These are phyloP conservation scores for Cornus controversa DNA, from an alignment of 148 eudicot species.

Conservation along the genomic window DNA sequence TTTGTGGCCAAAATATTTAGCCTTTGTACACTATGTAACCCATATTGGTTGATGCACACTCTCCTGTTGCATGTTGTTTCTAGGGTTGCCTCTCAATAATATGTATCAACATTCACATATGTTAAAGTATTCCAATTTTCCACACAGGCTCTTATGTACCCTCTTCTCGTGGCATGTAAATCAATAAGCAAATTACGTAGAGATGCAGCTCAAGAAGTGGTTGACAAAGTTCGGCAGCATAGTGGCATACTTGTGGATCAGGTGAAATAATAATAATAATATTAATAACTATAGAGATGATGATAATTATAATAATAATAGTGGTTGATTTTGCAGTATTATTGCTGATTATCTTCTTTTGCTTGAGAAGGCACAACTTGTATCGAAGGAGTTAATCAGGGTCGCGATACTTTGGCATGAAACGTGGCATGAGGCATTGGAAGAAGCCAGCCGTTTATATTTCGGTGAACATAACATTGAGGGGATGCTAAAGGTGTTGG, in stretches of 20 bases:
- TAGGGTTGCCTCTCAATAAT: conserved; percentile 1
- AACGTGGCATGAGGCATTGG: conserved; percentile 97
- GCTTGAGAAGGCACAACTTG: conserved; percentile 83
- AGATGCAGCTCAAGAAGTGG: conserved; percentile 95
- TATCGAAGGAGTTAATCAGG: conserved; percentile 87
- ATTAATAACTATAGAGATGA: not conserved
- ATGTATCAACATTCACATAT: not conserved
- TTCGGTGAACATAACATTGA: conserved; percentile 92
- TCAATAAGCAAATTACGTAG: conserved; percentile 87
- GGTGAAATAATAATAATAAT: conserved; percentile 37
- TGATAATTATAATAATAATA: not conserved
- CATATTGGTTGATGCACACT: not conserved
- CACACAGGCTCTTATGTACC: conserved; percentile 96
- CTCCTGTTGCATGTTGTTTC: not conserved
- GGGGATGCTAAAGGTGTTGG: conserved; percentile 92
- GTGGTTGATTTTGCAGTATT: not conserved
- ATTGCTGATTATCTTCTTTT: conserved; percentile 6
- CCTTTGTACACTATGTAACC: not conserved
- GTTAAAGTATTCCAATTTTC: conserved; percentile 5
- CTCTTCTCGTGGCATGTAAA: conserved; percentile 98
- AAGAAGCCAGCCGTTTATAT: conserved; percentile 96
- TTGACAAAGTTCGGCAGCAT: conserved; percentile 93
- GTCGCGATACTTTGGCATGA: conserved; percentile 99
- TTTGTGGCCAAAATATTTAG: not conserved
- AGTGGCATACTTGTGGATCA: conserved; percentile 91